Conservation (phyloP, 2,329 filamentous ascomycete genomes). For the Beauveria caledonica region DNA sequence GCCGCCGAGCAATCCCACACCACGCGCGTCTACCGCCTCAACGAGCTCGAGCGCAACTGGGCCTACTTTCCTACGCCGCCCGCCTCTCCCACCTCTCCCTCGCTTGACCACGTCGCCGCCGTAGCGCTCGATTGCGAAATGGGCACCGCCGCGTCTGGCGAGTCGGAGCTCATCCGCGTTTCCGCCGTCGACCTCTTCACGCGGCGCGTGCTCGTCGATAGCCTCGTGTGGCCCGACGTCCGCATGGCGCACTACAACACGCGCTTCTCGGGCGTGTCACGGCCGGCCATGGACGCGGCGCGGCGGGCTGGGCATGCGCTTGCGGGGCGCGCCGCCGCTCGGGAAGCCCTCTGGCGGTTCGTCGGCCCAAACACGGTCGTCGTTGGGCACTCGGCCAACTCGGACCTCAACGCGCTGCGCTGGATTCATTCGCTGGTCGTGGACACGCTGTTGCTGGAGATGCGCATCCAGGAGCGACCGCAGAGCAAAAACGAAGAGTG, state of each 20-base stretch:
- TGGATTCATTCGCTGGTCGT: constrained; percentile 38
- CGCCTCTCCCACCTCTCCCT: not conserved
- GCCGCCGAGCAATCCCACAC: constrained; percentile 19
- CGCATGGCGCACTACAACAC: constrained; percentile 42
- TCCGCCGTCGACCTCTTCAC: constrained; percentile 44
- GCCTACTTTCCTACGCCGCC: constrained; percentile 17
- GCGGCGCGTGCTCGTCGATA: constrained; percentile 38
- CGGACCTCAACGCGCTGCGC: constrained; percentile 36
- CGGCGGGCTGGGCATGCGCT: constrained; percentile 26
- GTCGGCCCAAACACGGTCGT: constrained; percentile 39
- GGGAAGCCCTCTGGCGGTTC: constrained; percentile 33
- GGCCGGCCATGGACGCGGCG: constrained; percentile 29
- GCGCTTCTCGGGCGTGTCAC: constrained; percentile 39
- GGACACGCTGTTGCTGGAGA: constrained; percentile 35
- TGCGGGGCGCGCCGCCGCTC: constrained; percentile 32
- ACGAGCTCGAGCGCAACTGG: constrained; percentile 23
- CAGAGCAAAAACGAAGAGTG: not conserved
- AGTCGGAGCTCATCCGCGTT: constrained; percentile 44
- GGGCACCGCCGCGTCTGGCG: constrained; percentile 35
- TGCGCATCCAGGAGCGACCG: constrained; percentile 14
- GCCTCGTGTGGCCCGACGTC: constrained; percentile 38
- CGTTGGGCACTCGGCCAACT: constrained; percentile 35
- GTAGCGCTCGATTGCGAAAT: constrained; percentile 50
- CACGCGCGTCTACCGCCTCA: constrained; percentile 16
- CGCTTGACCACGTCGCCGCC: constrained; percentile 12